These are phyloP conservation scores for Termitomyces sp. DNA, from an alignment of 768 basidiomycete species.

Conservation along the genomic window DNA sequence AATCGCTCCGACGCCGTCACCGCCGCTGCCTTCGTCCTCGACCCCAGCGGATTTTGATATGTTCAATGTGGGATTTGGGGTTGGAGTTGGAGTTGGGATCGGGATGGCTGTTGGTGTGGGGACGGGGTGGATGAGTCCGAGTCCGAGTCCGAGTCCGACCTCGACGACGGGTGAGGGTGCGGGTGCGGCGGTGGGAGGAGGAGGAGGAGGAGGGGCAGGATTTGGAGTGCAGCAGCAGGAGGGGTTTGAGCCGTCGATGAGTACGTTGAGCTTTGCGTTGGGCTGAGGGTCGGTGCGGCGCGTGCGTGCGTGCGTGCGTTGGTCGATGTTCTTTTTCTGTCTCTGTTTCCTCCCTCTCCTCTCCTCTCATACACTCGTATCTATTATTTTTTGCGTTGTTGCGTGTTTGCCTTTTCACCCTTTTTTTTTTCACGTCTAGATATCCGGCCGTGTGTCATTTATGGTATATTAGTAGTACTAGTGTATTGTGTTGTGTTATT, in stretches of 20 bases:
- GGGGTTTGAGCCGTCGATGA: slow-evolving; percentile 10
- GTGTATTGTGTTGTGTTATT: too few species aligned
- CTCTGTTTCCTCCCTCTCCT: too few species aligned
- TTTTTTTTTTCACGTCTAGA: too few species aligned
- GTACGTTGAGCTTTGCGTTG: slow-evolving; percentile 23
- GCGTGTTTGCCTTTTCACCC: too few species aligned
- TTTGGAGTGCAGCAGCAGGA: slow-evolving; percentile 12
- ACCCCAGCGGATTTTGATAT: slow-evolving; percentile 4
- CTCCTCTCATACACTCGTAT: too few species aligned
- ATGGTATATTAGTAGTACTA: too few species aligned
- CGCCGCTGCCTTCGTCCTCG: background rate
- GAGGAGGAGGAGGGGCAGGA: too few species aligned
- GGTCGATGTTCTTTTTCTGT: too few species aligned
- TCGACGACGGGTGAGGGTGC: background rate
- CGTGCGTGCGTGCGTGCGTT: too few species aligned
- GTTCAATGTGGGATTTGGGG: slow-evolving; percentile 8
- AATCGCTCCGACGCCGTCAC: background rate
- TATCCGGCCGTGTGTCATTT: too few species aligned
- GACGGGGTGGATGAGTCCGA: background rate
- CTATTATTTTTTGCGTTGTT: too few species aligned
- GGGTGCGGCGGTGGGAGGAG: background rate
- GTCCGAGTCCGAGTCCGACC: background rate
- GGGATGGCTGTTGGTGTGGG: slow-evolving; percentile 1
- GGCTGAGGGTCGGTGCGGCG: too few species aligned
- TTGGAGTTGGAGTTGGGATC: background rate